phyloP scores from a whole-genome alignment of 768 basidiomycete genomes.

The Tephrocybe sp. region DNA sequence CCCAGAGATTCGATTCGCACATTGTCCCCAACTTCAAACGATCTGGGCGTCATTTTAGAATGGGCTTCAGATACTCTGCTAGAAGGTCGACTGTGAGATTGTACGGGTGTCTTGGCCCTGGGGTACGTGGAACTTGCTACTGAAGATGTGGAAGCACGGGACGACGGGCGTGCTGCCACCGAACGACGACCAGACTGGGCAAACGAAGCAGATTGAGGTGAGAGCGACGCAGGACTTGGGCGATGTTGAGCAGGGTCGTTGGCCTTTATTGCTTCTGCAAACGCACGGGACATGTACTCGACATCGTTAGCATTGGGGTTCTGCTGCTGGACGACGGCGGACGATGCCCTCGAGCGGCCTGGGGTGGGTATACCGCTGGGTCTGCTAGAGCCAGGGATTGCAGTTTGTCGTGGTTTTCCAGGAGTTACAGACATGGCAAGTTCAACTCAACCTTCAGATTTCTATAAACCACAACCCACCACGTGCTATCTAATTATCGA shows the following conservation, averaged over 20 bases:
- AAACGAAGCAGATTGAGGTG: constrained; percentile 43
- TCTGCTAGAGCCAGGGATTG: constrained; percentile 39
- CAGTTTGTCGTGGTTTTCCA: constrained; percentile 41
- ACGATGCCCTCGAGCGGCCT: constrained; percentile 68
- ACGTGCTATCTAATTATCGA: constrained; percentile 12
- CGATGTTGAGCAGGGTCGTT: constrained; percentile 77
- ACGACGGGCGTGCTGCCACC: constrained; percentile 48
- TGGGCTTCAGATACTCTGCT: constrained; percentile 46
- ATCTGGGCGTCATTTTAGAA: constrained; percentile 42
- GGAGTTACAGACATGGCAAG: constrained; percentile 29
- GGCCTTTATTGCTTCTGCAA: constrained; percentile 76
- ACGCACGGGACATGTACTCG: constrained; percentile 68
- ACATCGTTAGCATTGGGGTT: constrained; percentile 37
- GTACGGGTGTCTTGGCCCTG: constrained; percentile 54
- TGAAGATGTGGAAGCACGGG: constrained; percentile 58
- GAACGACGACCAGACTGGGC: constrained; percentile 53
- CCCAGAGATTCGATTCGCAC: constrained; percentile 89
- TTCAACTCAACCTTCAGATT: constrained; percentile 4
- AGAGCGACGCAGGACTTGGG: constrained; percentile 45
- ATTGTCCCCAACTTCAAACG: constrained; percentile 73
- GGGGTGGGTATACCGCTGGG: constrained; percentile 65
- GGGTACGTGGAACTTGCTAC: constrained; percentile 29
- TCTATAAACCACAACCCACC: constrained; percentile 5
- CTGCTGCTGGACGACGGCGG: constrained; percentile 42
- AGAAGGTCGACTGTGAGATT: constrained; percentile 61